phyloP scores from a whole-genome alignment of 1,284 basidiomycete species.

The Ustilago nuda region DNA sequence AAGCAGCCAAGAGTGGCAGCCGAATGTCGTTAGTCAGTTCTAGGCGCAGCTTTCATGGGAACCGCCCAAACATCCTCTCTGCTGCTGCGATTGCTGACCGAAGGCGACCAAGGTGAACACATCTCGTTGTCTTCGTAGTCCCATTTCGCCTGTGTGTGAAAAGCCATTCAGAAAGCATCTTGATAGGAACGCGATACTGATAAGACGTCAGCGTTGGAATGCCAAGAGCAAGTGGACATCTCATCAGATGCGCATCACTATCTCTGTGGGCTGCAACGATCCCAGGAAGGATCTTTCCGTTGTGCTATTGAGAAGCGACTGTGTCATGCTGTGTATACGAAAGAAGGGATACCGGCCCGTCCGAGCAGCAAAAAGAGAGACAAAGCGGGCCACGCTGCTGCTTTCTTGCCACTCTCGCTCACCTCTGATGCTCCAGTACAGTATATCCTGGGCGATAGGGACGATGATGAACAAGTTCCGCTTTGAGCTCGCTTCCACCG shows the following conservation, averaged over 20 bases:
- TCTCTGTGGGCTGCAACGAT: not conserved
- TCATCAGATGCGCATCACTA: not conserved
- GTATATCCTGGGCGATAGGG: not conserved
- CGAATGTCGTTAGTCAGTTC: not conserved
- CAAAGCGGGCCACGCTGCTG: too few relatives aligned
- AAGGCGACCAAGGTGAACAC: too few relatives aligned
- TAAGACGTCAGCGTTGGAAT: conserved; percentile 17
- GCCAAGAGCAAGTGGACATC: conserved; percentile 5
- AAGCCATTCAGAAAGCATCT: not conserved
- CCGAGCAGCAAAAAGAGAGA: too few relatives aligned
- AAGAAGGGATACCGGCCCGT: too few relatives aligned
- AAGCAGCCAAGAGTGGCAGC: not conserved
- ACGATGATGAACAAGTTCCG: conserved; percentile 1
- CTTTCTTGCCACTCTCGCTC: not conserved
- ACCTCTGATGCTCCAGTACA: not conserved
- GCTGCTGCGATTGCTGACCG: not conserved
- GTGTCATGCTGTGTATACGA: too few relatives aligned
- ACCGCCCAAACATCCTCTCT: not conserved
- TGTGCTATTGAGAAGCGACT: too few relatives aligned
- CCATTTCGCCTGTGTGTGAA: not conserved
- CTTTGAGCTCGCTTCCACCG: not conserved
- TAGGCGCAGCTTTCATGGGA: conserved; percentile 1
- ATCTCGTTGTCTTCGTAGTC: too few relatives aligned
- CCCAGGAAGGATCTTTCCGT: too few relatives aligned
- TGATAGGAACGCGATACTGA: conserved; percentile 2